Base-by-base conservation (phyloP, 495 filamentous ascomycete species). In the Rhypophila decipiens region DNA sequence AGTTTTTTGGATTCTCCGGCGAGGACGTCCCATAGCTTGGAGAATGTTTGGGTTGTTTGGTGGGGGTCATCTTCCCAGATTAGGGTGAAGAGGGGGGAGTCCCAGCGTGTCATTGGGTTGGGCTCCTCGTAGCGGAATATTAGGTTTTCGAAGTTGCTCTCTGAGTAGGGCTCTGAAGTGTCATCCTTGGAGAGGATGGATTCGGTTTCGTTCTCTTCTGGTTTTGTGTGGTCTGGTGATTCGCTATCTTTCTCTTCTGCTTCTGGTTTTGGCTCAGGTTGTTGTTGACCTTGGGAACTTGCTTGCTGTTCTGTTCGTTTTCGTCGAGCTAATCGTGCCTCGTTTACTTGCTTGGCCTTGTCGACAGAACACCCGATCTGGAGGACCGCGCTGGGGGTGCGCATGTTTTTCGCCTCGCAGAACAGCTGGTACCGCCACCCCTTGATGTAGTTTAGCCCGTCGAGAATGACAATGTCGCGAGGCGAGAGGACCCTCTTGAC, bases 371-470 rank as follows among this genome's bases (percentile, higher is more conserved):
- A 87, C 1, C 90, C 93, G 45, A 96, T 74, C 59, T 95, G 91
- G 43, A 96, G 76, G 49, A 96, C 85, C 55, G 87, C 94, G 62
- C 77, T 87, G 5, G 86, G 80, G 8, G 90, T 96, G 49, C 83
- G 69, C 23, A 87, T 67, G 20, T 91, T 88, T 64, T 96, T 97
- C 3, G 90, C 82, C 67, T 96, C 93, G 64, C 93, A 96, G 71
- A 83, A 90, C 2, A 98, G 75, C 71, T 98, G 93, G 64, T 98
- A 98, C 35, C 93, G 76, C 74, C 86, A 96, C 19, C 93, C 93
- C 66, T 98, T 98, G 69, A 98, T 98, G 68, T 97, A 97, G 60
- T 97, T 96, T 60, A 90, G 77, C 5, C 85, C 86, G 66, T 96
- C 90, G 5, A 90, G 77, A 38, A 98, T 80, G 47, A 97, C 89